Conservation (phyloP, 2,329 filamentous ascomycete genomes). For the Colletotrichum truncatum region DNA sequence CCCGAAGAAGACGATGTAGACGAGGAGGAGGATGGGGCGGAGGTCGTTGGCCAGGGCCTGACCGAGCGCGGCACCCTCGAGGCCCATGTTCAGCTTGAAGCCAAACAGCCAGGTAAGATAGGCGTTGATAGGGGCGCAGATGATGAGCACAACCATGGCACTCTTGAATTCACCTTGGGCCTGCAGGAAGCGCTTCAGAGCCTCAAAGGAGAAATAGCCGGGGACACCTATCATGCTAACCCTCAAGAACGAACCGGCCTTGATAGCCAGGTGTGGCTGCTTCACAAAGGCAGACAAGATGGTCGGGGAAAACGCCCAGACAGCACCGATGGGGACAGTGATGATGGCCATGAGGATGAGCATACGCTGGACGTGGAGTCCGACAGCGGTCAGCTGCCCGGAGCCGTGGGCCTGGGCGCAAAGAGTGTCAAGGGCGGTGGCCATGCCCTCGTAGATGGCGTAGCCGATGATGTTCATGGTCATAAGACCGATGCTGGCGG, state of each 20-base stretch:
- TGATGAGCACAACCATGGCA: constrained; percentile 54
- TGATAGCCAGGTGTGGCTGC: constrained; percentile 55
- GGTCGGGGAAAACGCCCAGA: constrained; percentile 59
- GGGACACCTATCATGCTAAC: constrained; percentile 59
- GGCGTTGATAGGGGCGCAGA: constrained; percentile 58
- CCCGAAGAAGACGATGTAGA: constrained; percentile 54
- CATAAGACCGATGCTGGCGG: constrained; percentile 60
- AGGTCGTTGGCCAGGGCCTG: constrained; percentile 58
- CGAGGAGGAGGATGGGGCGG: constrained; percentile 54
- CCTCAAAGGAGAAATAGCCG: constrained; percentile 63
- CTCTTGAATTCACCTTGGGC: constrained; percentile 63
- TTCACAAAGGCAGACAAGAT: constrained; percentile 55
- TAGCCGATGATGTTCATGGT: constrained; percentile 64
- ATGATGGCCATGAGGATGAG: constrained; percentile 56
- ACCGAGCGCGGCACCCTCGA: constrained; percentile 60
- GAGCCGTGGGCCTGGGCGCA: constrained; percentile 62
- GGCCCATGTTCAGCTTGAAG: constrained; percentile 51
- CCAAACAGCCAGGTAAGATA: constrained; percentile 59
- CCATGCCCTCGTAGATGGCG: constrained; percentile 59
- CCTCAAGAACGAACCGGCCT: constrained; percentile 58
- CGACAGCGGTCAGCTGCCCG: constrained; percentile 56
- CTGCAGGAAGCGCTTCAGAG: constrained; percentile 62
- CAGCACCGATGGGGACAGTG: constrained; percentile 55
- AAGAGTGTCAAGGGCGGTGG: constrained; percentile 59
- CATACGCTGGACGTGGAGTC: constrained; percentile 63